A percentile compares a stretch with the other conserved stretches of the same genome.
Conservation (phyloP, 2,329 filamentous ascomycete genomes). For the Pyrenophora graminea region DNA sequence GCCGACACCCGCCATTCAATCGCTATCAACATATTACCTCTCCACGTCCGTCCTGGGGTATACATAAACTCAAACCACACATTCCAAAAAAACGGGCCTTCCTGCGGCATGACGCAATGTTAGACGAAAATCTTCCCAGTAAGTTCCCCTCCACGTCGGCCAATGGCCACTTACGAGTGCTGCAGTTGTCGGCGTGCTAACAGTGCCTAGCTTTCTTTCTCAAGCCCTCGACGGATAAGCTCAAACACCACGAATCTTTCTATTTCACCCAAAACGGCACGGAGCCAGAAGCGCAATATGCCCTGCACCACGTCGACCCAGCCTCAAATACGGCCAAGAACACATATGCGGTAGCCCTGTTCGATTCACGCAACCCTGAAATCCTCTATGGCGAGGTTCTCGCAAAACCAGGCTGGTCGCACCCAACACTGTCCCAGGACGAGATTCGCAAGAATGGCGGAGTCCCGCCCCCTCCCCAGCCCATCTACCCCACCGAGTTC, state of each 20-base stretch:
- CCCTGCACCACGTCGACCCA: constrained; percentile 77
- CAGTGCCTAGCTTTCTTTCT: constrained; percentile 60
- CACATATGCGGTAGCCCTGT: constrained; percentile 83
- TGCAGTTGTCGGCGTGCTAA: constrained; percentile 43
- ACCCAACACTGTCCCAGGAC: constrained; percentile 78
- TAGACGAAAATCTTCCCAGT: constrained; percentile 92
- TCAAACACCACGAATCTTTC: constrained; percentile 59
- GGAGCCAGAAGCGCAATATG: constrained; percentile 78
- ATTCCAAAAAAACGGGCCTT: not conserved
- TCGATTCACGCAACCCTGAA: constrained; percentile 78
- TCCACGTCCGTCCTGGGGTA: not conserved
- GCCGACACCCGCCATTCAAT: constrained; percentile 2
- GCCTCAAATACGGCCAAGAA: constrained; percentile 71
- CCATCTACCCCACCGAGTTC: constrained; percentile 77
- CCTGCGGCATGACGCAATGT: constrained; percentile 60
- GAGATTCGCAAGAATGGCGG: constrained; percentile 74
- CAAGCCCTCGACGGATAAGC: constrained; percentile 56
- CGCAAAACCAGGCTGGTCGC: constrained; percentile 82
- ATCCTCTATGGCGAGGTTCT: constrained; percentile 87
- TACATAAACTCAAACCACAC: constrained; percentile 1
- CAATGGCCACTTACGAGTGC: not conserved
- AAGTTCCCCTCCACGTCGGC: not conserved
- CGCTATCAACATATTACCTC: not conserved
- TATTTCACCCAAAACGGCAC: constrained; percentile 73
- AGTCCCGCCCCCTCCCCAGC: constrained; percentile 66